phyloP scores from a whole-genome alignment of 192 early-diverging fungal genomes.

The Coemansia guatemalensis region DNA sequence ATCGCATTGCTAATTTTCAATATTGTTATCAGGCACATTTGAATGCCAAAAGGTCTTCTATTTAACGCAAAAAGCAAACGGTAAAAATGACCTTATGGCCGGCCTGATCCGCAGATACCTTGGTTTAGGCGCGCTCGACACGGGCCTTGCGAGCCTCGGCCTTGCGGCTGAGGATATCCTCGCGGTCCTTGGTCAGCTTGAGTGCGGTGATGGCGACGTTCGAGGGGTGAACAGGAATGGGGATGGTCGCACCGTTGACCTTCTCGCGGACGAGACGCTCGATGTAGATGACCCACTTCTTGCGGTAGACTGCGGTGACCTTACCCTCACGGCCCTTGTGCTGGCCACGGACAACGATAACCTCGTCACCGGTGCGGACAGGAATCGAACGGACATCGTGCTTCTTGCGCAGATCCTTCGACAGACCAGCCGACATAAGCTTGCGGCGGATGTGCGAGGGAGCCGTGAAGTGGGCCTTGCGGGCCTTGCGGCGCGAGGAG shows the following conservation, averaged over 20 bases:
- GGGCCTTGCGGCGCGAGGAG: slow-evolving; percentile 87
- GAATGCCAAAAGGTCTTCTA: neutral
- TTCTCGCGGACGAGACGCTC: slow-evolving; percentile 97
- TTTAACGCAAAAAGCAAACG: slow-evolving; percentile 1
- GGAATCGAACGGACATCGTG: slow-evolving; percentile 96
- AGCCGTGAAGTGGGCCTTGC: slow-evolving; percentile 99
- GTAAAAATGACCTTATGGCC: neutral
- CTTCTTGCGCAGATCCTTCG: slow-evolving; percentile 98
- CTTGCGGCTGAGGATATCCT: slow-evolving; percentile 89
- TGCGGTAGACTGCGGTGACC: slow-evolving; percentile 95
- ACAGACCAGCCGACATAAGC: slow-evolving; percentile 95
- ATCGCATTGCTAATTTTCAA: neutral
- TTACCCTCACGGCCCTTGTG: slow-evolving; percentile 98
- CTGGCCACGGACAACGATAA: slow-evolving; percentile 90
- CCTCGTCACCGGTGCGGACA: slow-evolving; percentile 97
- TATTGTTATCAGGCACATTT: neutral
- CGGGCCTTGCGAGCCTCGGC: slow-evolving; percentile 48
- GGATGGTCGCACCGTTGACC: slow-evolving; percentile 91
- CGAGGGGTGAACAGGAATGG: slow-evolving; percentile 95
- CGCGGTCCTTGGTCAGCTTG: slow-evolving; percentile 97
- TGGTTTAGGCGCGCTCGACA: slow-evolving; percentile 32
- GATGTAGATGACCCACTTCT: slow-evolving; percentile 99
- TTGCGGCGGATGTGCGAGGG: slow-evolving; percentile 90
- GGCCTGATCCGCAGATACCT: neutral
- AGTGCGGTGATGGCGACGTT: slow-evolving; percentile 97